phyloP scores from a whole-genome alignment of 176 grass and related monocot genomes.

The Aegilops bicornis region DNA sequence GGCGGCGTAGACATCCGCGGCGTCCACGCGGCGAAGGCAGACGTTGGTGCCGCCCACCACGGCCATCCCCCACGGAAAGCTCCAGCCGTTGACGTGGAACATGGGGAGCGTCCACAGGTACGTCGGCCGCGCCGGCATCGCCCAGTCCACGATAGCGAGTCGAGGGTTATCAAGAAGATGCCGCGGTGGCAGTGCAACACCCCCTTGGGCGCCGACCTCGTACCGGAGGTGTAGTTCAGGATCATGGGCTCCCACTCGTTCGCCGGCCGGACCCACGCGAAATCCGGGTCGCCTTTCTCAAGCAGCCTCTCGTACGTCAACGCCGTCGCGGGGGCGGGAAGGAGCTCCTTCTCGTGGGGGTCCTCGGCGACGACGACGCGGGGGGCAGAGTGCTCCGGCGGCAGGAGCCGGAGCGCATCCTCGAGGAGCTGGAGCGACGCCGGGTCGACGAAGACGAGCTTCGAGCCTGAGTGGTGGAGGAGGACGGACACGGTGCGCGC shows the following conservation, averaged over 20 bases:
- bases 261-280: conserved; percentile 59
- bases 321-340: neutral
- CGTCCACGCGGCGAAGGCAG: conserved; percentile 13
- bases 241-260: conserved; percentile 88
- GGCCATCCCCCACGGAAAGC: too few relatives aligned
- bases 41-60: too few relatives aligned
- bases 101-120: conserved; percentile 91
- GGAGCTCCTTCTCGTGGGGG: conserved; percentile 33
- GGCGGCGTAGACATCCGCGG: conserved; percentile 33
- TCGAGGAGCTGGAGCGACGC: conserved; percentile 29
- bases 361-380: conserved; percentile 65
- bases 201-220: conserved; percentile 79
- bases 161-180: conserved; percentile 59
- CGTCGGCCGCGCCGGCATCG: conserved; percentile 49
- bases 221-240: conserved; percentile 90
- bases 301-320: conserved; percentile 68
- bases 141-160: conserved; percentile 66
- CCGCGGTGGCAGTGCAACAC: conserved; percentile 89
- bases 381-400: conserved; percentile 28
- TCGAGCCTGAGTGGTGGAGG: conserved; percentile 66
- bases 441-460: conserved; percentile 65
- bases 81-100: conserved; percentile 88
- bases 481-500: conserved; percentile 72
- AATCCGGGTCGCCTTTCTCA: conserved; percentile 56
- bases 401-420: conserved; percentile 48